Base-by-base conservation (phyloP, 2,329 filamentous ascomycete genomes). In the Alternaria longipes region DNA sequence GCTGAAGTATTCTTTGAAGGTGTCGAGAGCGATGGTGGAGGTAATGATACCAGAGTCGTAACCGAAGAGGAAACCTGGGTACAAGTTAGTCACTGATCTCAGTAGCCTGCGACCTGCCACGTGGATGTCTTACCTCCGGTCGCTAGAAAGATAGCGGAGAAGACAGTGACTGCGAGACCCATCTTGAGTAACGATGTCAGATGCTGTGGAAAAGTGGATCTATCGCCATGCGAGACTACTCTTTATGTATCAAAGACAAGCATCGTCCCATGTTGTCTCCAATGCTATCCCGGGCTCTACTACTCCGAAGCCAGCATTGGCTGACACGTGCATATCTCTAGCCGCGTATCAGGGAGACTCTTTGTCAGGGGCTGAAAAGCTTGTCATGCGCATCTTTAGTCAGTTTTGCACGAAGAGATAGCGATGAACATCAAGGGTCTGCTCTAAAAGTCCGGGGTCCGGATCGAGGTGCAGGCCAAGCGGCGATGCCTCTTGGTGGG, bases 41-140 rank as follows among this genome's bases (percentile, higher is more conserved):
- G 72, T 73, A 22, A 77, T 76, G 66, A 77, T 77, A 65, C 75
- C 74, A 40, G 63, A 69, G 44, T 77, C 74, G 53, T 74, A 76
- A 22, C 73, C 73, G 28, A 75, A 74, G 3, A 75, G 64, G 51
- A 75, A 72, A 41, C 49, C 49, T 52, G 22, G 4, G 5, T 11
- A 11, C 28, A 11, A 28, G 12, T 46, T 28, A 46, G 26, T 46
- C n/a, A 46, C 22, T 8, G 16, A 52, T 12, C 16, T 46, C 28
- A 24, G 11, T 24, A 20, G 26, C 8, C 18, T 9, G 44, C 28
- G 16, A 16, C 34, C 26, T 40, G 32, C 16, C 18, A 32, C 22
- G 2, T 22, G 5, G 11, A 18, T 44, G 26, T 32, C 38, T 34
- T 55, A 47, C 66, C 66, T 60, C 66, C 66, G 9, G 54, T 69